Evolutionary conservation across 2,329 filamentous ascomycete genomes (phyloP).

Genomic region (Ilyonectria sp.): DNA sequence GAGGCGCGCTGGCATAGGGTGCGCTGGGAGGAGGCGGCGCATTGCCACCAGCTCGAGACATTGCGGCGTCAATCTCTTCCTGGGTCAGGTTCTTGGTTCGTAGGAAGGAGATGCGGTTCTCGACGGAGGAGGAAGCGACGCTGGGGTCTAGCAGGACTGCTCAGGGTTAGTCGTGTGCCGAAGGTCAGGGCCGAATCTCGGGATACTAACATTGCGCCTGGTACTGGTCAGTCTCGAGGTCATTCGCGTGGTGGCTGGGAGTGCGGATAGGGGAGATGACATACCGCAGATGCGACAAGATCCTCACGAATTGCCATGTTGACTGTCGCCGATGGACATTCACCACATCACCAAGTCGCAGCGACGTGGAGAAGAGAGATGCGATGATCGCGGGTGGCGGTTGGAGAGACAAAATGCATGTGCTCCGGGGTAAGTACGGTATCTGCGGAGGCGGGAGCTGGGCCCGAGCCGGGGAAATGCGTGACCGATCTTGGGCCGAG

Average conservation of each 20-base stretch:
- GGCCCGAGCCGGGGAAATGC: constrained; percentile 41
- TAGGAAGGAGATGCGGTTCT: constrained; percentile 93
- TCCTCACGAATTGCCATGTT: constrained; percentile 93
- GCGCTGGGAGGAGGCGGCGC: constrained; percentile 58
- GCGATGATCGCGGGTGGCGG: constrained; percentile 31
- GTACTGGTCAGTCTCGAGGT: constrained; percentile 36
- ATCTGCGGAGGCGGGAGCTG: constrained; percentile 48
- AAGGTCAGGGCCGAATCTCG: neutral
- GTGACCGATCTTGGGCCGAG: constrained; percentile 53
- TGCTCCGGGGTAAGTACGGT: constrained; percentile 43
- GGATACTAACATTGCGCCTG: constrained; percentile 60
- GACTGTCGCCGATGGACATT: constrained; percentile 39
- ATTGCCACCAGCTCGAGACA: constrained; percentile 80
- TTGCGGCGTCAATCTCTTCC: constrained; percentile 90
- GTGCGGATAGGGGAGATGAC: constrained; percentile 40
- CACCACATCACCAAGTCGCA: constrained; percentile 43
- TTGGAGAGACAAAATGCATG: constrained; percentile 48
- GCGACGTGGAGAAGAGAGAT: constrained; percentile 29
- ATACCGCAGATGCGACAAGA: constrained; percentile 85
- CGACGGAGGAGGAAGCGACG: constrained; percentile 89
- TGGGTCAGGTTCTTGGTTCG: constrained; percentile 97
- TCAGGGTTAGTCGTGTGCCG: constrained; percentile 38
- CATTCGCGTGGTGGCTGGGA: constrained; percentile 15
- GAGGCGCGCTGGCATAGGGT: constrained; percentile 62
- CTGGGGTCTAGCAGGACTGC: constrained; percentile 94